Conservation (phyloP, 441 rosid genomes). For the Pelargonium cotyledonis region DNA sequence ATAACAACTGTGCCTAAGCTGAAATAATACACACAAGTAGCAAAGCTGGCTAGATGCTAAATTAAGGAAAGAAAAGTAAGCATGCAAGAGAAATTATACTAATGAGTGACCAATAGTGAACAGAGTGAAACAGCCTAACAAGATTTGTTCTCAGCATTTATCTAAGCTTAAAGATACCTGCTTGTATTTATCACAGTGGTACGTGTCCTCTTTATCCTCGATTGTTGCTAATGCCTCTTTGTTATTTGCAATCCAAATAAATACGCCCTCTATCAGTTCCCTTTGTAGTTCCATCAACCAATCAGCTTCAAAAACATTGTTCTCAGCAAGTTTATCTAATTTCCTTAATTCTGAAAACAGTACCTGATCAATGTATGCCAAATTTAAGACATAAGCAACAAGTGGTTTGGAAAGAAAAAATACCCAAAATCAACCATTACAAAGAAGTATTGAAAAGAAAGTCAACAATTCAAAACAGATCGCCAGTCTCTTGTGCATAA, state of each 20-base stretch:
- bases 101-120: no score
- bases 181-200: conserved; percentile 20
- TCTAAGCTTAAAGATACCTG: conserved; percentile 27
- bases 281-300: conserved; percentile 47
- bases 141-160: not conserved
- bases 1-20: no score
- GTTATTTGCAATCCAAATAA: conserved; percentile 37
- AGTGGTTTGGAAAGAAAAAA: not conserved
- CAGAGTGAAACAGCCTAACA: not conserved
- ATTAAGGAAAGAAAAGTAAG: no score
- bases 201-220: conserved; percentile 15
- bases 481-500: not conserved
- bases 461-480: not conserved
- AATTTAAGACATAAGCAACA: conserved; percentile 10
- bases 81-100: no score
- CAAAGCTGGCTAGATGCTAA: no score
- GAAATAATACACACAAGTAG: no score
- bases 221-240: conserved; percentile 29
- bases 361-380: conserved; percentile 31
- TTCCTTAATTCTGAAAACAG: conserved; percentile 49
- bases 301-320: conserved; percentile 32
- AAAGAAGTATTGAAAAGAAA: not conserved
- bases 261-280: conserved; percentile 42
- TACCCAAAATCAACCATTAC: not conserved
- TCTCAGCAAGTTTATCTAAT: conserved; percentile 35